Evolutionary conservation across 2,329 filamentous ascomycete species (phyloP).

Genomic region (Neocucurbitaria cava): DNA sequence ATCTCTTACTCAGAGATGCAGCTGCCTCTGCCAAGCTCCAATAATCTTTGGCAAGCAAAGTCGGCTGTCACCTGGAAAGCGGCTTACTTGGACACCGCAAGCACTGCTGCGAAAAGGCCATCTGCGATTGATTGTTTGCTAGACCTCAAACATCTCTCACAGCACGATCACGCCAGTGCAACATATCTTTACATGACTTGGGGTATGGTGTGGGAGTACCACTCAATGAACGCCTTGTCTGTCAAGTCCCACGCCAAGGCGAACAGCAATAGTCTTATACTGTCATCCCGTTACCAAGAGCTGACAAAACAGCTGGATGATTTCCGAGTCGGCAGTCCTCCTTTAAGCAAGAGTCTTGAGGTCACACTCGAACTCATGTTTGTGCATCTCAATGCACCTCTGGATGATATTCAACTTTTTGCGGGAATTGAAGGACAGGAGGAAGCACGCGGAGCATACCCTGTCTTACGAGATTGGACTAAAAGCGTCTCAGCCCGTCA

Average conservation of each 20-base stretch:
- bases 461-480: slow-evolving; percentile 66
- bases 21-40: slow-evolving; percentile 68
- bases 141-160: slow-evolving; percentile 30
- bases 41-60: slow-evolving; percentile 70
- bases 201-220: slow-evolving; percentile 70
- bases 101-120: slow-evolving; percentile 23
- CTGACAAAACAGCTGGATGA: slow-evolving; percentile 65
- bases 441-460: slow-evolving; percentile 67
- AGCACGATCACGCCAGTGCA: slow-evolving; percentile 52
- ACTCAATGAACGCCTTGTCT: slow-evolving; percentile 64
- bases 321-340: slow-evolving; percentile 56
- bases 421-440: slow-evolving; percentile 72
- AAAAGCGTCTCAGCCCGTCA: slow-evolving; percentile 63
- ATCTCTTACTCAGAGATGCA: slow-evolving; percentile 74
- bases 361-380: slow-evolving; percentile 60
- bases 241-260: slow-evolving; percentile 48
- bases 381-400: slow-evolving; percentile 69
- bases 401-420: slow-evolving; percentile 72
- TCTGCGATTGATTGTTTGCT: slow-evolving; percentile 39
- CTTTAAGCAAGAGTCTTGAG: slow-evolving; percentile 41
- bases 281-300: slow-evolving; percentile 58
- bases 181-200: slow-evolving; percentile 72
- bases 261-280: slow-evolving; percentile 45
- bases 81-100: slow-evolving; percentile 57
- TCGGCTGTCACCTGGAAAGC: slow-evolving; percentile 70